Base-by-base conservation (phyloP, 129 eudicot species). In the Erigeron canadensis region DNA sequence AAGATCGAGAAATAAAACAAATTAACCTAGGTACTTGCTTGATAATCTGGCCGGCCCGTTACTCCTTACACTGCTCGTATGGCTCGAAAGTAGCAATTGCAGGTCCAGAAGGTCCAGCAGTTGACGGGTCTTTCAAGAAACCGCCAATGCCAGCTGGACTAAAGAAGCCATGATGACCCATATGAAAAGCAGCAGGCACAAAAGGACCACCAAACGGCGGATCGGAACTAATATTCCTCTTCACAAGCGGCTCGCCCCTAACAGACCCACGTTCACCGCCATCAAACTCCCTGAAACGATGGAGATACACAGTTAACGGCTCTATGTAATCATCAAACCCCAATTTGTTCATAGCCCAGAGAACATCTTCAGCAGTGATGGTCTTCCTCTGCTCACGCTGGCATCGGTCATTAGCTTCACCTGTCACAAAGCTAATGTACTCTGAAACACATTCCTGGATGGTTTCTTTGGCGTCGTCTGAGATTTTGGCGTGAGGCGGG, bases 341-440 rank as follows among this genome's bases (percentile, higher is more conserved):
- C 2, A 94, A 81, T 73, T 82, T 94, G 86, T 89, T 86, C 99
- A 94, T 87, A 43, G 97, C 99, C 99, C 97, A 94, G 0, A 94
- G 85, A n/a, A 94, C 91, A 73, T 94, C 97, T 71, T 94, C 99
- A 3, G 99, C 99, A 0, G 99, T 94, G 70, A 94, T 88, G 46
- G 99, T 94, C 89, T 94, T 94, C n/a, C 98, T 80, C 54, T 89
- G 96, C 88, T 94, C 98, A 8, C 86, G 85, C 66, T 90, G 99
- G 79, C 99, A 94, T 4, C 97, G 79, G 15, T 86, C 95, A 59
- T 94, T 94, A 42, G 99, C 99, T 70, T 94, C 99, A 40, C 97
- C 87, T 0, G 99, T 94, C 19, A 94, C 81, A 79, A 94, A 94
- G 83, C 99, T 90, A n/a, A 94, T 94, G 86, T 71, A 88, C 85